These are phyloP conservation scores for Trichoderma cornu-damae DNA, from an alignment of 2,329 filamentous ascomycete genomes.

Conservation along the genomic window DNA sequence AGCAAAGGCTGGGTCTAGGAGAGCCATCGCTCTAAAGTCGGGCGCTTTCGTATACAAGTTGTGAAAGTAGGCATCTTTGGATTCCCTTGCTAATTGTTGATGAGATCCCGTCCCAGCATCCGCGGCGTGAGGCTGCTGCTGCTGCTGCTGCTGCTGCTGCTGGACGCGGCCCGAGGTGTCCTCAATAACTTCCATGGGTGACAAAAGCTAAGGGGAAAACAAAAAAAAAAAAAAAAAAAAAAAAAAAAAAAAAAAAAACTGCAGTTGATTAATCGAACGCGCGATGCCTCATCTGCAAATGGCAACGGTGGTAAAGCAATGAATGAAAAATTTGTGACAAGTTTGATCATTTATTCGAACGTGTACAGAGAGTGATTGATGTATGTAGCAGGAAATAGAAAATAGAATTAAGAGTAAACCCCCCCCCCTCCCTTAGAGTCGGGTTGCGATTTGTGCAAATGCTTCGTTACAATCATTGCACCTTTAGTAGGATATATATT, in stretches of 20 bases:
- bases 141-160: too few relatives aligned
- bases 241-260: too few relatives aligned
- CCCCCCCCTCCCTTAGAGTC: background rate
- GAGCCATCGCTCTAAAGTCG: slow-evolving; percentile 42
- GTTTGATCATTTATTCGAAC: too few relatives aligned
- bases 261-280: too few relatives aligned
- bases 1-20: slow-evolving; percentile 39
- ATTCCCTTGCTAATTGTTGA: background rate
- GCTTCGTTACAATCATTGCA: slow-evolving; percentile 32
- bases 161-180: background rate
- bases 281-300: background rate
- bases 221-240: too few relatives aligned
- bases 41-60: slow-evolving; percentile 38
- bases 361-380: background rate
- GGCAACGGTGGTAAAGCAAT: background rate
- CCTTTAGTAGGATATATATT: slow-evolving; percentile 27
- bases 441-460: slow-evolving; percentile 17
- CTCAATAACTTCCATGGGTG: background rate
- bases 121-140: background rate
- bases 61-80: slow-evolving; percentile 32
- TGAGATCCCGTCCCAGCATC: background rate
- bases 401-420: background rate
- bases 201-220: too few relatives aligned
- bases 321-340: background rate
- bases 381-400: background rate